Evolutionary conservation across 306 rosid genomes (phyloP).

Genomic region (Castanea crenata): DNA sequence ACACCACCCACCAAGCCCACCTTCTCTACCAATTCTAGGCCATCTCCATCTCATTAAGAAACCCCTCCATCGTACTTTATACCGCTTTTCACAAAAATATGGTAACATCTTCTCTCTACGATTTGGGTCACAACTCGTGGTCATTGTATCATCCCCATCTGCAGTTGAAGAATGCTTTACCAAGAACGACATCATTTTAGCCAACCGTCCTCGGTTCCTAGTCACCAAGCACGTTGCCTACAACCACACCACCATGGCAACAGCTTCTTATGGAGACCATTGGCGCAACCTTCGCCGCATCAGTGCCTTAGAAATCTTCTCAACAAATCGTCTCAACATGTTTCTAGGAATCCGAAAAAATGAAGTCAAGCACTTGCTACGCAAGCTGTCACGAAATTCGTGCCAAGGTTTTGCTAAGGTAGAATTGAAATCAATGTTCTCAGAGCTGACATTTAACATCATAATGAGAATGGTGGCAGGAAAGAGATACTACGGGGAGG

Average conservation of each 20-base stretch:
- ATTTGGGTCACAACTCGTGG: slow-evolving; percentile 29
- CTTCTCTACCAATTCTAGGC: slow-evolving; percentile 56
- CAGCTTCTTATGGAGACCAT: slow-evolving; percentile 61
- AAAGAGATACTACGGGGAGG: slow-evolving; percentile 65
- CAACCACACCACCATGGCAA: slow-evolving; percentile 28
- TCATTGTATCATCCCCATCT: slow-evolving; percentile 46
- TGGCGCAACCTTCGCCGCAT: slow-evolving; percentile 87
- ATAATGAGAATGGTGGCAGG: slow-evolving; percentile 69
- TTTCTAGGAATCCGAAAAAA: slow-evolving; percentile 36
- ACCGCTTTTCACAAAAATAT: slow-evolving; percentile 35
- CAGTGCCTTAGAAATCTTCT: slow-evolving; percentile 52
- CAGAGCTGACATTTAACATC: slow-evolving; percentile 51
- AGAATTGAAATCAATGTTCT: slow-evolving; percentile 30
- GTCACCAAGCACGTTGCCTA: slow-evolving; percentile 39
- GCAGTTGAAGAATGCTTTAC: slow-evolving; percentile 65
- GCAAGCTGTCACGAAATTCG: slow-evolving; percentile 21
- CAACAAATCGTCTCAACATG: slow-evolving; percentile 24
- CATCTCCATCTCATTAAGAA: slow-evolving; percentile 49
- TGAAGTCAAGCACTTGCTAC: slow-evolving; percentile 37
- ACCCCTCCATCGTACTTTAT: slow-evolving; percentile 36
- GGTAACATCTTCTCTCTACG: slow-evolving; percentile 36
- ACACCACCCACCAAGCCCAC: slow-evolving; percentile 54
- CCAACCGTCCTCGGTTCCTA: slow-evolving; percentile 36
- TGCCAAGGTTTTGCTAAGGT: slow-evolving; percentile 22
- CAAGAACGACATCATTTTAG: slow-evolving; percentile 56